Percentiles rank a stretch among this genome's conserved stretches.
phyloP scores from a whole-genome alignment of 768 basidiomycete genomes.

The Boletus fagicola region DNA sequence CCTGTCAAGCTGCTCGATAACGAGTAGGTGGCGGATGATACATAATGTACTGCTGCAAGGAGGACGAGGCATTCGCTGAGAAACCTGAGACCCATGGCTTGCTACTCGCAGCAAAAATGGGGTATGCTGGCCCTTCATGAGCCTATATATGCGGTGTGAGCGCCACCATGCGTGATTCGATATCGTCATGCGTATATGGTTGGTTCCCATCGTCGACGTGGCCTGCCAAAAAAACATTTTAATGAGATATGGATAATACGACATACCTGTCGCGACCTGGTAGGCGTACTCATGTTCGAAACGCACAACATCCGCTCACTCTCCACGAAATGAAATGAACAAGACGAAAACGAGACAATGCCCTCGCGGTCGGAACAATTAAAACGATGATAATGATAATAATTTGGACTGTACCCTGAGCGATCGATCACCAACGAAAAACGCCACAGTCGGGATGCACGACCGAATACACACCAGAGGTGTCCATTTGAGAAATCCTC shows the following conservation, averaged over 20 bases:
- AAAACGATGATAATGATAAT: background rate
- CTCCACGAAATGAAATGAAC: background rate
- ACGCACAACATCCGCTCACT: background rate
- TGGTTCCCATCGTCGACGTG: background rate
- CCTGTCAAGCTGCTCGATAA: constrained; percentile 48
- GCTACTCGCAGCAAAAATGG: background rate
- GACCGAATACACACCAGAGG: background rate
- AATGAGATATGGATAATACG: background rate
- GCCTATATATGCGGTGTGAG: constrained; percentile 1
- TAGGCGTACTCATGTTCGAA: background rate
- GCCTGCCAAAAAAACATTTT: background rate
- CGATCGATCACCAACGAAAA: background rate
- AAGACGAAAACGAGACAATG: background rate
- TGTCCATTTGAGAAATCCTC: background rate
- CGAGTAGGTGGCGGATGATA: constrained; percentile 44
- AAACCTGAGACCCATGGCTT: background rate
- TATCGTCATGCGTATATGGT: background rate
- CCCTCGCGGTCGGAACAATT: background rate
- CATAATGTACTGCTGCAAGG: constrained; percentile 3
- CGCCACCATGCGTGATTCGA: background rate
- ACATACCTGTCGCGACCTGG: background rate
- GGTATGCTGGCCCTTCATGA: background rate
- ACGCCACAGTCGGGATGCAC: background rate
- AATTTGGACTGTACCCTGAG: background rate
- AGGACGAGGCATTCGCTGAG: constrained; percentile 5